Evolutionary conservation across 2,329 filamentous ascomycete genomes (phyloP), one percentile per base, ranked within the genome.

Genomic region (Neocatenulostroma microsporum): DNA sequence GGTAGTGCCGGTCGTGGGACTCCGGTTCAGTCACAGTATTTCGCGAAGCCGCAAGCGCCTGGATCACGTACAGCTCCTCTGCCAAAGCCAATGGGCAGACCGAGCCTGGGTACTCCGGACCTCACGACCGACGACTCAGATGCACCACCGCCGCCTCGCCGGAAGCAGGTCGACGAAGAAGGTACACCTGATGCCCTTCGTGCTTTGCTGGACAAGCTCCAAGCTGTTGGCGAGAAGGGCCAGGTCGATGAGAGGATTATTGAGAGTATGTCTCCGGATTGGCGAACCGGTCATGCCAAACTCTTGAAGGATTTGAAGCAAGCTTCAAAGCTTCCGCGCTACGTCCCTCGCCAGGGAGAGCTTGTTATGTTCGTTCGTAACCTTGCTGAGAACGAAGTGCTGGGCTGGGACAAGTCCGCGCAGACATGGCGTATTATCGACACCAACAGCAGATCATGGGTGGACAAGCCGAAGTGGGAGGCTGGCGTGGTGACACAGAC

Each of bases 401-500:
- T 68, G 4, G 41, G 42, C 1, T 61, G 52, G 29, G 48, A 63
- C 20, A 30, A 48, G 0, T 27, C 25, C 1, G 48, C 50, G 1
- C 42, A 41, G 1, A 44, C 53, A 4, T 58, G 53, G 17, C 45
- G 47, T 7, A 40, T 37, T 11, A n/a, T 39, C 13, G 36, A 45
- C 19, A 17, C n/a, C 10, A n/a, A 30, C 0, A 30, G 31, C 5
- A 23, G 24, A 10, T 27, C 31, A 4, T 48, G 42, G 46, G 36
- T 35, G 4, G 44, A 41, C 2, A 36, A n/a, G 4, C 70, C 73
- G 1, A 38, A 54, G 5, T 80, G 76, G 76, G 67, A 74, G 46
- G 75, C 70, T 1, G 76, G 74, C 1, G 60, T 76, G 1, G 58
- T 80, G 9, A 67, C 69, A 1, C 69, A 78, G 48, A 55, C 63